Evolutionary conservation across 1,284 basidiomycete species (phyloP), one percentile per base, ranked within the genome.

Genomic region (Ceraceosorus guamensis): DNA sequence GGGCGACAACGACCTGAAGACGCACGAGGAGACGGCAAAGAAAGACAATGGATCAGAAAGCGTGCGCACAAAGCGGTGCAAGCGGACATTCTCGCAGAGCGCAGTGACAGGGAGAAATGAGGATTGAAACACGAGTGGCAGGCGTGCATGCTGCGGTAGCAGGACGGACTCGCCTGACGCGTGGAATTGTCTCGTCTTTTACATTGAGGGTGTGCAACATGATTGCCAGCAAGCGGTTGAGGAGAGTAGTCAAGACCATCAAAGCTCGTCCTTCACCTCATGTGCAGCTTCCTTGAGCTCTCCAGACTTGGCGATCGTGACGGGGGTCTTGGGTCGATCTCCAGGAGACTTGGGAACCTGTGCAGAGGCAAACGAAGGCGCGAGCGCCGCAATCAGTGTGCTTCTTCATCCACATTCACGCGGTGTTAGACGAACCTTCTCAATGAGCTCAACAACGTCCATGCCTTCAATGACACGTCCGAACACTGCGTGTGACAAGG

Each of bases 221-320:
- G 24, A 24, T 24, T 3, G 24, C 24, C 24, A 24, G 24, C 24
- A 24, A 24, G 24, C 1, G 24, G 24, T 24, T 24, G 24, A 24
- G 24, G 24, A 24, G 24, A 24, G 24, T 24, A 24, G 24, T 24
- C 24, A 16, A 11, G 47, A 7, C 24, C 10, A 43, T 56, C 60
- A 73, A 50, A 73, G 68, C 59, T 73, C 70, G 52, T 71, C 70
- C 63, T 65, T 65, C 59, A 62, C 61, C 57, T 65, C 56, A 53
- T 59, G 57, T n/a, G 57, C 56, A 33, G 46, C 55, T 11, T 48
- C 46, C 45, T 55, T 39, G n/a, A 75, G 59, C 46, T 70, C 64
- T 16, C 73, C 73, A 2, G 66, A 66, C 32, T 73, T 65, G 50
- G 57, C 60, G 52, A 75, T 62, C 18, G 59, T 62, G 34, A 73